Evolutionary conservation across 768 basidiomycete species (phyloP), one percentile per base, ranked within the genome.

Genomic region (Amanita pallidorosea): DNA sequence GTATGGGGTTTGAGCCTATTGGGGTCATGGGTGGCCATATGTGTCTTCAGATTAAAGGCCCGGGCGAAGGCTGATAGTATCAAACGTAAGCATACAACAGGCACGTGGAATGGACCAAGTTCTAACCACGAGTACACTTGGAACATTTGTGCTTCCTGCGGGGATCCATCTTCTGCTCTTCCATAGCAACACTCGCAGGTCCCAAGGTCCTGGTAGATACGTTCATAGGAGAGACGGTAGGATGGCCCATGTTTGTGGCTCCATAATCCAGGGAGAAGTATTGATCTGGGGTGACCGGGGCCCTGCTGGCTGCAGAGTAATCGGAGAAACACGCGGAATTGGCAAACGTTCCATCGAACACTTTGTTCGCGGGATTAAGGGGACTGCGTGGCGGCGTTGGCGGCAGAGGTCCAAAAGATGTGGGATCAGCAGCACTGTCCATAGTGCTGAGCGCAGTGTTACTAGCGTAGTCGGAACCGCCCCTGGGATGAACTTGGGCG

Each of bases 21-120:
- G 20, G 94, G 93, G 63, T 95, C 90, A 66, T 97, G 93, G 3
- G 93, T 97, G 22, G 86, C 85, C 77, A 88, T 83, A 65, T 96
- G 93, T 0, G 93, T 94, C 72, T 97, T 97, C 52, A 97, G 68
- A 60, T 97, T 97, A 67, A 88, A 96, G 2, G 91, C 91, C 23
- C 93, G 75, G 9, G 92, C 93, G 58, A 97, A 97, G 1, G 87
- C 94, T 87, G 53, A 18, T 54, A 50, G 55, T 35, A 52, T 47
- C 53, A 49, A 41, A 52, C 33, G 55, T 48, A 53, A 44, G 22
- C 6, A 18, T 45, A 27, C 22, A 23, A 34, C 2, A 49, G 55
- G 46, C 51, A 37, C 40, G 27, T 13, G 52, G 11, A 35, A 23
- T 36, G 41, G 49, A 18, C 54, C 55, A 8, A 6, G 29, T 62